Evolutionary conservation across 1,139 yeast species (phyloP), one percentile per base, ranked within the genome.

Genomic region (Suhomyces kunorum): DNA sequence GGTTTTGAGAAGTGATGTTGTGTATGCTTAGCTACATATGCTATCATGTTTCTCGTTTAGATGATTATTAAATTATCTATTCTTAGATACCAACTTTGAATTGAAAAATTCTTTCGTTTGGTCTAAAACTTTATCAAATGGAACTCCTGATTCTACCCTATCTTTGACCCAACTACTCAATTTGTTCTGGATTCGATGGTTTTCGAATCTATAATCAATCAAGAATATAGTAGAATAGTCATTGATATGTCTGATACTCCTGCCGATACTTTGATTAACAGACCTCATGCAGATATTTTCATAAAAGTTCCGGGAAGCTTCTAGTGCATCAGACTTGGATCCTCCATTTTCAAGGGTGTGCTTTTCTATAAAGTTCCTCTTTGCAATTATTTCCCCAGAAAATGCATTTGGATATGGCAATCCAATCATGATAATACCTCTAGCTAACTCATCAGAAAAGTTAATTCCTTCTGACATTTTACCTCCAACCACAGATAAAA

Each of bases 381-480:
- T 85, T 8, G 95, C 88, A 18, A 86, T 74, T 51, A 89, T 69
- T 53, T 89, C 97, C 27, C 94, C 95, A 11, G 95, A 82, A 54
- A 76, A 78, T 1, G 87, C 78, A 58, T 89, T 90, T 0, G 98
- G 97, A 54, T 78, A 92, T 1, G 98, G 98, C 32, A 92, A 61
- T 0, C 98, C 98, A 9, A 88, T 71, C 87, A 92, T 84, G 2
- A 88, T 68, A 0, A 92, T 94, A 0, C 88, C 92, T 47, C 98
- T 70, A 0, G 97, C 96, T 19, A 92, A 64, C 32, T 84, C 80
- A 56, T 89, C 94, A 3, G 90, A 79, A 58, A 92, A 90, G 56
- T 90, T 90, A 37, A 90, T 92, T 6, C 98, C 98, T 60, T 90
- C 98, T 0, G 96, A 87, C 68, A 92, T 71, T 54, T 85, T 85